Base-by-base conservation (phyloP, 1,284 basidiomycete genomes). In the Marasmius oreades region DNA sequence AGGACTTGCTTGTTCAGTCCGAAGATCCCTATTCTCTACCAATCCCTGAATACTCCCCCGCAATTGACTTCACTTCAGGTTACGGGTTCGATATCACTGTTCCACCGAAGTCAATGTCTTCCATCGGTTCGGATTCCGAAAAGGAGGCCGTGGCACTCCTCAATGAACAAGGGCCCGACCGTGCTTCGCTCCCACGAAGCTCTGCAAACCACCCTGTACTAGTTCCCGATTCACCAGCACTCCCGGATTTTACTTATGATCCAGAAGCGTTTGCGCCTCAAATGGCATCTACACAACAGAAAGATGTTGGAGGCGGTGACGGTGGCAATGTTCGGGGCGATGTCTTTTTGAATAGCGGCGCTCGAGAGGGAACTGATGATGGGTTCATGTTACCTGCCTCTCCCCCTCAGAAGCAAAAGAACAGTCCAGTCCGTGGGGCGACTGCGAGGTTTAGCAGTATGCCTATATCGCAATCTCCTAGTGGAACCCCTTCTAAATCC, bases 161-260 rank as follows among this genome's bases (percentile, higher is more conserved):
- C n/a, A n/a, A n/a, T n/a, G n/a, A n/a, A n/a, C n/a, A n/a, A n/a
- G n/a, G n/a, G n/a, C n/a, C 28, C 28, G 26, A 50, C 16, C 10
- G 10, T 5, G 31, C n/a, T 31, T 50, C 47, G 26, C 5, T n/a
- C 14, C n/a, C 39, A 2, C 47, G 33, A 33, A 18, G 26, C 31
- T 50, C 47, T 14, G 5, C 47, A n/a, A 50, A 50, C 16, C 23
- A 33, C 24, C 47, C 47, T 26, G 47, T 50, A n/a, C 14, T 50
- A 16, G 47, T 50, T 3, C 47, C 47, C 26, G 31, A 50, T n/a
- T 50, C 47, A 8, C 47, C 47, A 42, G 39, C 39, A 16, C 51
- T 54, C 22, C 58, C 58, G 20, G 58, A 59, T 16, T 59, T 59
- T 39, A 59, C 58, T 23, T 14, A 36, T n/a, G 39, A 59, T 18